Percentiles rank a stretch among this genome's conserved stretches.
These are phyloP conservation scores for Limtongozyma cylindracea DNA, from an alignment of 805 yeast species.

Conservation along the genomic window DNA sequence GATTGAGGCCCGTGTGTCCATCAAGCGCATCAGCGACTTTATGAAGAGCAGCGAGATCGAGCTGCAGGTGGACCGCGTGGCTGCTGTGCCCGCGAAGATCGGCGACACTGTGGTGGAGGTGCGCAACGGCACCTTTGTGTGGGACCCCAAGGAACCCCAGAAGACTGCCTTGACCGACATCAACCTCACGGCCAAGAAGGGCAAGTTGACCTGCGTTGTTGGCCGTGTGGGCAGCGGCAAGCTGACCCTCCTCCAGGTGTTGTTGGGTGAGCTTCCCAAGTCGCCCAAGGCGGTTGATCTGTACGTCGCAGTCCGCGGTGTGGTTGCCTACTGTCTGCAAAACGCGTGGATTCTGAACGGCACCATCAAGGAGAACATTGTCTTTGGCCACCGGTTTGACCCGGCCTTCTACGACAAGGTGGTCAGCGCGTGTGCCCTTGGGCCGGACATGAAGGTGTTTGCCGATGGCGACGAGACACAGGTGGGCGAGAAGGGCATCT, in stretches of 20 bases:
- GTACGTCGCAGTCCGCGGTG: too few relatives aligned
- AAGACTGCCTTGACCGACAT: constrained; percentile 1
- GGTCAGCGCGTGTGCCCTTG: constrained; percentile 11
- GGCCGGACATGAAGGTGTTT: constrained; percentile 9
- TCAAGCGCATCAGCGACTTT: constrained; percentile 24
- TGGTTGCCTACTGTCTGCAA: constrained; percentile 16
- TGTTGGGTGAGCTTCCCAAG: too few relatives aligned
- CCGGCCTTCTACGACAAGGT: constrained; percentile 8
- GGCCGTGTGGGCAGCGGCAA: constrained; percentile 53
- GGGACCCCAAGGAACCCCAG: constrained; percentile 1
- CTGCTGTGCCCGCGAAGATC: constrained; percentile 1
- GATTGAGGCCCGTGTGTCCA: constrained; percentile 32
- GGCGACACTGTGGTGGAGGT: constrained; percentile 1
- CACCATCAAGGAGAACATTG: constrained; percentile 12
- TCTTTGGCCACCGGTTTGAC: constrained; percentile 11
- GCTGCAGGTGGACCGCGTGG: constrained; percentile 1
- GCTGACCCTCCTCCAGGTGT: constrained; percentile 26
- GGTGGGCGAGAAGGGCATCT: constrained; percentile 18
- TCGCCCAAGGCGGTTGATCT: too few relatives aligned
- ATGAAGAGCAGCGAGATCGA: constrained; percentile 7
- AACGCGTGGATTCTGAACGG: constrained; percentile 15
- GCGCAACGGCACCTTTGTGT: constrained; percentile 2
- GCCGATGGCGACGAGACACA: constrained; percentile 16
- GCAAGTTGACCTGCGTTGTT: constrained; percentile 17
- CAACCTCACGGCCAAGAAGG: constrained; percentile 1